Evolutionary conservation across 1,284 basidiomycete species (phyloP), one percentile per base, ranked within the genome.

Genomic region (Ustilago loliicola): DNA sequence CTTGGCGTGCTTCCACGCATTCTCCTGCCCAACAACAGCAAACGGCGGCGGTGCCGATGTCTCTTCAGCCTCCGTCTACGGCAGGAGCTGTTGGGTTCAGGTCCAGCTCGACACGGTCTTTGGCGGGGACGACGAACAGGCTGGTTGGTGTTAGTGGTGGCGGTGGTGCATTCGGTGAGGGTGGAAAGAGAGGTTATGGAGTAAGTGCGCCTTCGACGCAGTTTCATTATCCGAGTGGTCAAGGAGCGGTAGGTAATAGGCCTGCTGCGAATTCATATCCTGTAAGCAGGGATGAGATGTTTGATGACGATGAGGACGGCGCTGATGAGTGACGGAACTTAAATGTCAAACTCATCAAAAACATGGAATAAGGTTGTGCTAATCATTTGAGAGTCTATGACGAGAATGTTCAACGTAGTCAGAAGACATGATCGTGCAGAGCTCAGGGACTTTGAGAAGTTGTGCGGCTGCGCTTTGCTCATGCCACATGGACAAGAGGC

Each of bases 201-300:
- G 62, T 68, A 0, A 68, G 65, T 32, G 74, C 74, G 29, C 69
- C 74, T 0, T 65, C 58, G 2, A 60, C 65, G 15, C 74, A 77
- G 21, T 72, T 77, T 23, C 64, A 77, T 42, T 72, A 69, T 53
- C 73, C 67, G 47, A 51, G 11, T n/a, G n/a, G n/a, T 15, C 64
- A 11, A n/a, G 15, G 50, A 34, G 25, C 15, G 34, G 21, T 23
- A 45, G 15, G 23, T 13, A 30, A n/a, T 19, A 58, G 40, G 38
- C 25, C 23, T 2, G 51, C 45, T 8, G 57, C 65, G 3, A 63
- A 59, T 21, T 65, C 73, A 32, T 54, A 68, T 42, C 74, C 74
- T 2, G 62, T 52, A 17, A 66, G 64, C 11, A 42, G 65, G 36
- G 73, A 76, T 30, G 68, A 67, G 40, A 19, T 69, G 63, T 59